Evolutionary conservation across 106 monocot genomes (phyloP).

Genomic region (Allium cepa): DNA sequence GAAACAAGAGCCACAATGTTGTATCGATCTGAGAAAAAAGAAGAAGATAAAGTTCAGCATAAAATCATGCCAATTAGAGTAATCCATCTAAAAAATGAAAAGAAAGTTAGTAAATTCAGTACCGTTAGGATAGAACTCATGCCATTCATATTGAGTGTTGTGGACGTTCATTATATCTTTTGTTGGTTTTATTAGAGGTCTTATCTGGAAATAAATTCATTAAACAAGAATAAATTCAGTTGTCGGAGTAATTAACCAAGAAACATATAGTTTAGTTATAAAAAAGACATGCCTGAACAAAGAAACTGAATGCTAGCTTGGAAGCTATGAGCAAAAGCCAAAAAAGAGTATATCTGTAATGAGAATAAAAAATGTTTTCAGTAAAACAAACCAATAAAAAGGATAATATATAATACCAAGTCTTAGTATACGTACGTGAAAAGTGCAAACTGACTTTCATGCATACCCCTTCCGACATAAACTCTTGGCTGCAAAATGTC

Average conservation of each 20-base stretch:
- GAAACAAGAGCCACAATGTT: slow-evolving; percentile 82
- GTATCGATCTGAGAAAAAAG: slow-evolving; percentile 40
- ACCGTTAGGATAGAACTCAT: slow-evolving; percentile 95
- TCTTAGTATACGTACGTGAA: slow-evolving; percentile 56
- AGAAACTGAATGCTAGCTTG: slow-evolving; percentile 88
- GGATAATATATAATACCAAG: neutral
- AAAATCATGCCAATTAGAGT: neutral
- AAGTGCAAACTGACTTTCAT: slow-evolving; percentile 95
- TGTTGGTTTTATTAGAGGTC: slow-evolving; percentile 80
- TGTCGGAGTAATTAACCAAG: neutral
- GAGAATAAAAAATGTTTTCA: slow-evolving; percentile 7
- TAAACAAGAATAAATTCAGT: too few species aligned
- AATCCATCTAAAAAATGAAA: neutral
- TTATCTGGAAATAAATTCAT: slow-evolving; percentile 41
- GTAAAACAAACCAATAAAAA: neutral
- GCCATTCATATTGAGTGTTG: slow-evolving; percentile 82
- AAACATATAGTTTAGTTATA: slow-evolving; percentile 3
- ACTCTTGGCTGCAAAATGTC: slow-evolving; percentile 67
- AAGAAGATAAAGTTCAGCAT: neutral
- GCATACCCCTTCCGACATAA: slow-evolving; percentile 97
- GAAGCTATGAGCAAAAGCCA: slow-evolving; percentile 79
- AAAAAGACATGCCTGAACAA: slow-evolving; percentile 43
- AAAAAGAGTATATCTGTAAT: slow-evolving; percentile 85
- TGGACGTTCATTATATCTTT: slow-evolving; percentile 91
- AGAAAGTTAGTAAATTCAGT: neutral